A percentile compares a stretch with the other conserved stretches of the same genome.
phyloP scores from a whole-genome alignment of 139 green algal species.

The Coelastrella sp. region DNA sequence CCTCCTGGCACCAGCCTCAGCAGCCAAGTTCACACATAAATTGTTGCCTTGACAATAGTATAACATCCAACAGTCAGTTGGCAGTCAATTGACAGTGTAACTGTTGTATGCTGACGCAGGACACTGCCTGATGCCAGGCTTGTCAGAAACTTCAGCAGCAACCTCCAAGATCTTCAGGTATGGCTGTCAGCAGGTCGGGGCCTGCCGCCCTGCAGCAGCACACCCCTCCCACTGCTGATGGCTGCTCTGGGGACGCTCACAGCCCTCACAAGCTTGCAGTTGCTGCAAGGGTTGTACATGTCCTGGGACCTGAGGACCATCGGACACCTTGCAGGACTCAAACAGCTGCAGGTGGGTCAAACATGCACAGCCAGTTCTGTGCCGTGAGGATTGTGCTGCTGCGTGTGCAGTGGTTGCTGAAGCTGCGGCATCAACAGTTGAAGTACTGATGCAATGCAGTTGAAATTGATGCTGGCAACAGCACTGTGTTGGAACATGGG shows the following conservation, averaged over 20 bases:
- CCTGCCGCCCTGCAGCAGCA: slow-evolving; percentile 40
- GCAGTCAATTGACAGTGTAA: background rate
- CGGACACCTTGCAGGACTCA: background rate
- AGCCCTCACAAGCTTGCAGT: slow-evolving; percentile 9
- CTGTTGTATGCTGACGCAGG: background rate
- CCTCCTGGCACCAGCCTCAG: too few relatives aligned
- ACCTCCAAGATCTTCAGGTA: slow-evolving; percentile 13
- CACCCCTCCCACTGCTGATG: slow-evolving; percentile 13
- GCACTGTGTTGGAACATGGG: too few relatives aligned
- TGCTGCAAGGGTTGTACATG: slow-evolving; percentile 38
- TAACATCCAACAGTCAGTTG: too few relatives aligned
- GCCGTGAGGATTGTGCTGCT: background rate
- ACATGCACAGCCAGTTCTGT: too few relatives aligned
- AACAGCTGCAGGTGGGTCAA: slow-evolving; percentile 14
- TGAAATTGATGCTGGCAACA: too few relatives aligned
- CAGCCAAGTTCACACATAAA: too few relatives aligned
- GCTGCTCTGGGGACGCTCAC: background rate
- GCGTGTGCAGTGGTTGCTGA: background rate
- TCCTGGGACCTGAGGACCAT: slow-evolving; percentile 33
- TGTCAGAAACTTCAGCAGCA: background rate
- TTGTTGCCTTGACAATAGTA: too few relatives aligned
- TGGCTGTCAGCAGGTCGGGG: background rate
- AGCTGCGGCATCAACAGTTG: background rate
- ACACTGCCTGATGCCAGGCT: background rate
- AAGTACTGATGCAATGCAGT: too few relatives aligned